Conservation (phyloP, 306 rosid species). For the Pterocarpus macrocarpus region DNA sequence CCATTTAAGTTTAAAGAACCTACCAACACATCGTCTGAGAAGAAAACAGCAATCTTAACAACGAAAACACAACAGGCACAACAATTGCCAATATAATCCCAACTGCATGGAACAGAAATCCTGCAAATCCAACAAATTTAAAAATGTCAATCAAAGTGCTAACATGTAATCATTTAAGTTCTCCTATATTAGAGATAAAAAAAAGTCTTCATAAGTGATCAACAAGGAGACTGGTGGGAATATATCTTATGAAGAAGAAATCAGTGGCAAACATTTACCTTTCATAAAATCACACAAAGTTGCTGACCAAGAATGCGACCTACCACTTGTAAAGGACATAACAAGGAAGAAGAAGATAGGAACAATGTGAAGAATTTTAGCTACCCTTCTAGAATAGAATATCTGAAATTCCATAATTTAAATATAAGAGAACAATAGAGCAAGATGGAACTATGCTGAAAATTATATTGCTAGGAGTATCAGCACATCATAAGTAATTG, state of each 20-base stretch:
- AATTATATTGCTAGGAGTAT: conserved; percentile 41
- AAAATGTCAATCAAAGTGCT: conserved; percentile 32
- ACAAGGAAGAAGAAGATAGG: conserved; percentile 76
- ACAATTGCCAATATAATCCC: conserved; percentile 75
- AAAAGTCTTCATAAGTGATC: background rate
- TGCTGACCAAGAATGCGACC: conserved; percentile 62
- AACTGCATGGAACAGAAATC: conserved; percentile 67
- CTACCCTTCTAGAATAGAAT: conserved; percentile 83
- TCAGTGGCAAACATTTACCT: conserved; percentile 62
- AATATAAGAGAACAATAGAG: conserved; percentile 40
- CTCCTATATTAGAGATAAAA: conserved; percentile 38
- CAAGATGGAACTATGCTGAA: conserved; percentile 26
- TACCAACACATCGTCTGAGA: conserved; percentile 91
- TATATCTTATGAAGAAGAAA: conserved; percentile 32
- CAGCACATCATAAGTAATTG: conserved; percentile 39
- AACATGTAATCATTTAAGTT: conserved; percentile 26
- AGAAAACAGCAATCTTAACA: conserved; percentile 69
- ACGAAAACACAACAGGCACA: conserved; percentile 76
- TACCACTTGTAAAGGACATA: conserved; percentile 56
- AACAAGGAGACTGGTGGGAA: conserved; percentile 24
- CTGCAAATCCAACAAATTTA: conserved; percentile 62
- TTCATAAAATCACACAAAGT: conserved; percentile 71
- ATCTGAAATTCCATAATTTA: conserved; percentile 63
- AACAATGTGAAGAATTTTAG: conserved; percentile 78
- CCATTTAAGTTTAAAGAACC: conserved; percentile 45